Percentiles rank a stretch among this genome's conserved stretches.
Conservation (phyloP, 1,284 basidiomycete species). For the Sporisorium iseilematis-ciliati region DNA sequence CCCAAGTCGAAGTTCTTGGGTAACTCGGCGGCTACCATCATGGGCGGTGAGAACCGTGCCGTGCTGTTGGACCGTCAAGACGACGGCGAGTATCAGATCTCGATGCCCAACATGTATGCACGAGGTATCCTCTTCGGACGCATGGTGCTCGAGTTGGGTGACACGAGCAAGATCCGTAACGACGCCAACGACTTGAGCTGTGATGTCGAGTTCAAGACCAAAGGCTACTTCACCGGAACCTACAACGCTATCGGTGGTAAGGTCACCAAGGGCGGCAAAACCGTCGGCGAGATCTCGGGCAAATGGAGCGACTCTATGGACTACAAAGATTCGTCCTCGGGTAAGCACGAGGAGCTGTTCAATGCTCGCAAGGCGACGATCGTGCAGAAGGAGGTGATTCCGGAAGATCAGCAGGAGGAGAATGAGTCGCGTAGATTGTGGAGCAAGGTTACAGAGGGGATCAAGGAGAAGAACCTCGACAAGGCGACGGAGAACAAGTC, state of each 20-base stretch:
- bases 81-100: slow-evolving; percentile 66
- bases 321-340: slow-evolving; percentile 76
- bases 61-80: slow-evolving; percentile 63
- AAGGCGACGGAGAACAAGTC: slow-evolving; percentile 91
- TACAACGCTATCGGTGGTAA: slow-evolving; percentile 91
- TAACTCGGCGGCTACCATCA: slow-evolving; percentile 75
- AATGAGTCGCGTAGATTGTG: slow-evolving; percentile 87
- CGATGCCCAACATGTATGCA: slow-evolving; percentile 77
- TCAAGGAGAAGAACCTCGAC: slow-evolving; percentile 89
- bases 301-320: slow-evolving; percentile 94
- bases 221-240: slow-evolving; percentile 95
- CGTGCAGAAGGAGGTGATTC: slow-evolving; percentile 83
- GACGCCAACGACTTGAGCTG: slow-evolving; percentile 80
- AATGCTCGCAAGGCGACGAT: slow-evolving; percentile 81
- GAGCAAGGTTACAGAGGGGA: slow-evolving; percentile 86
- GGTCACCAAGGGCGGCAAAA: slow-evolving; percentile 78
- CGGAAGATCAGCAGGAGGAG: slow-evolving; percentile 87
- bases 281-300: slow-evolving; percentile 87
- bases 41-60: slow-evolving; percentile 88
- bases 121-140: slow-evolving; percentile 96
- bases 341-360: slow-evolving; percentile 82
- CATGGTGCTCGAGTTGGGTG: slow-evolving; percentile 97
- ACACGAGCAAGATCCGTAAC: slow-evolving; percentile 87
- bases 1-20: slow-evolving; percentile 97
- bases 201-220: slow-evolving; percentile 97